A percentile compares a stretch with the other conserved stretches of the same genome.
Evolutionary conservation across 768 basidiomycete species (phyloP).

Genomic region (Collybiopsis luxurians): DNA sequence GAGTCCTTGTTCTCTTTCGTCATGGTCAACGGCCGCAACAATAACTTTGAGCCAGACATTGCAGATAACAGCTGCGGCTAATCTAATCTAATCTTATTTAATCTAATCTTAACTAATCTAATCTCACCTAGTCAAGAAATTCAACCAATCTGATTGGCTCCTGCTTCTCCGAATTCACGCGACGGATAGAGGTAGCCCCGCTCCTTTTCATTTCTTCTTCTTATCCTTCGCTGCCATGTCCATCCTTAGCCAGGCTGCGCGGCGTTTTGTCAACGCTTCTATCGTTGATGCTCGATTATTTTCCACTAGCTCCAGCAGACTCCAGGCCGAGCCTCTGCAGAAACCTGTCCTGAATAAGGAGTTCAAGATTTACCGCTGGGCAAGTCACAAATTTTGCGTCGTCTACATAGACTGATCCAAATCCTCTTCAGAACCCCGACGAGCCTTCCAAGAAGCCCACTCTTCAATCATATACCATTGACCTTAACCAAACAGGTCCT

Average conservation of each 20-base stretch:
- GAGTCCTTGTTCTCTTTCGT: too few species aligned
- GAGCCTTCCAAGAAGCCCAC: slow-evolving; percentile 88
- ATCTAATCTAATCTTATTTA: too few species aligned
- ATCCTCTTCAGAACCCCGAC: slow-evolving; percentile 75
- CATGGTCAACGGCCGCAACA: too few species aligned
- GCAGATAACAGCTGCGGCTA: too few species aligned
- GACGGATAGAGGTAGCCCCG: too few species aligned
- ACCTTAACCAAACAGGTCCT: slow-evolving; percentile 92
- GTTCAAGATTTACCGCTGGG: slow-evolving; percentile 99
- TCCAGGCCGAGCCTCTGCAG: slow-evolving; percentile 46
- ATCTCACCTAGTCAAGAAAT: too few species aligned
- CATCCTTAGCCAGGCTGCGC: neutral
- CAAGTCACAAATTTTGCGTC: slow-evolving; percentile 41
- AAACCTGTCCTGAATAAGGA: slow-evolving; percentile 81
- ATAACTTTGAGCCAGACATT: too few species aligned
- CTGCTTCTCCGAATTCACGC: too few species aligned
- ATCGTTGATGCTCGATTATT: slow-evolving; percentile 24
- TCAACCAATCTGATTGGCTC: too few species aligned
- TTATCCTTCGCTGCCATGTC: neutral
- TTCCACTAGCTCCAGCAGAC: slow-evolving; percentile 23
- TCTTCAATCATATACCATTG: slow-evolving; percentile 88
- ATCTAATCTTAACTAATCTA: too few species aligned
- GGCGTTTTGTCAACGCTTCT: neutral
- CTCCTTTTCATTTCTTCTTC: too few species aligned
- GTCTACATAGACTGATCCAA: neutral